Percentiles rank a stretch among this genome's conserved stretches.
phyloP scores from a whole-genome alignment of 2,329 filamentous ascomycete species.

The Alternaria triticimaculans region DNA sequence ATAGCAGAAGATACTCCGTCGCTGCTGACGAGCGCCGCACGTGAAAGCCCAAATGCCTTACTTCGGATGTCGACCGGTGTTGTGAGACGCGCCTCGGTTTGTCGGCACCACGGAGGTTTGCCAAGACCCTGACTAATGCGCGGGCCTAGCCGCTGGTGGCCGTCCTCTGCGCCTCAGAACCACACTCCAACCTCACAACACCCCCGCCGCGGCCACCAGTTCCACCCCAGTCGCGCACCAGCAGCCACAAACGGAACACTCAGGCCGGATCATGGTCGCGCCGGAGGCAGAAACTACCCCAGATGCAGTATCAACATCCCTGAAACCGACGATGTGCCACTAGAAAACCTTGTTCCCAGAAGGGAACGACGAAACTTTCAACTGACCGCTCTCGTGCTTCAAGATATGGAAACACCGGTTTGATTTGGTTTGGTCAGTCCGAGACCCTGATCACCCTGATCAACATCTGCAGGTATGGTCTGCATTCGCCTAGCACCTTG shows the following conservation, averaged over 20 bases:
- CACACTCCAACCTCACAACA: background rate
- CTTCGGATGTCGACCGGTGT: background rate
- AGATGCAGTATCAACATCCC: slow-evolving; percentile 19
- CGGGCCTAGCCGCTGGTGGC: background rate
- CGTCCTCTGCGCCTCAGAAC: background rate
- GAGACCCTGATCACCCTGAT: slow-evolving; percentile 4
- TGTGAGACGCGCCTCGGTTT: background rate
- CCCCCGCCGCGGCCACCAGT: slow-evolving; percentile 1
- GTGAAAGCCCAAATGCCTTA: background rate
- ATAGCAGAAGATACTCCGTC: background rate
- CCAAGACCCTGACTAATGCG: slow-evolving; percentile 10
- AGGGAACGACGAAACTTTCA: slow-evolving; percentile 28
- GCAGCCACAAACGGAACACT: slow-evolving; percentile 14
- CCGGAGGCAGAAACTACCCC: slow-evolving; percentile 30
- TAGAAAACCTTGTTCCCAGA: slow-evolving; percentile 29
- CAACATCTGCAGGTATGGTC: slow-evolving; percentile 2
- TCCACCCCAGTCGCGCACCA: slow-evolving; percentile 6
- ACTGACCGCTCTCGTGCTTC: slow-evolving; percentile 26
- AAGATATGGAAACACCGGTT: slow-evolving; percentile 13
- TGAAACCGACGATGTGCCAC: slow-evolving; percentile 45
- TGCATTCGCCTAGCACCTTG: slow-evolving; percentile 4
- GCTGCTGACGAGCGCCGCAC: background rate
- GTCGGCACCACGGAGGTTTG: background rate
- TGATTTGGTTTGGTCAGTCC: slow-evolving; percentile 8
- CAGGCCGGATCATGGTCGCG: slow-evolving; percentile 25